These are phyloP conservation scores for Botrytis paeoniae DNA, from an alignment of 2,329 filamentous ascomycete species.

Conservation along the genomic window DNA sequence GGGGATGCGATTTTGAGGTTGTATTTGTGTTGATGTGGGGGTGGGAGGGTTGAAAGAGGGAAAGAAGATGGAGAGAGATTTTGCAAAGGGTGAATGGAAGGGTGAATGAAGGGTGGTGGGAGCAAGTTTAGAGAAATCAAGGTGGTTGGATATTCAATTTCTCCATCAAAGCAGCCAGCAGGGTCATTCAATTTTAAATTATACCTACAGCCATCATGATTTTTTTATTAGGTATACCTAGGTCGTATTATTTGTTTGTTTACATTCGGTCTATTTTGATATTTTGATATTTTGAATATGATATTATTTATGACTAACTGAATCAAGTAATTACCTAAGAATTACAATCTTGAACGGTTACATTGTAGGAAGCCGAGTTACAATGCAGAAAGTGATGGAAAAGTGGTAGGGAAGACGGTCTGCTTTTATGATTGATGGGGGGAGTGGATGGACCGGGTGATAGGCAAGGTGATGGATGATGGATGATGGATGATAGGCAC, in stretches of 20 bases:
- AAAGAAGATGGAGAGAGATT: not conserved
- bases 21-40: conserved; percentile 15
- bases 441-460: not conserved
- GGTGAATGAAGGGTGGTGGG: not conserved
- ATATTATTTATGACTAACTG: not conserved
- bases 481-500: not conserved
- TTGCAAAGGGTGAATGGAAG: not conserved
- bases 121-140: not conserved
- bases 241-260: not conserved
- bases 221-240: not conserved
- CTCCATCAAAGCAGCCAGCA: not conserved
- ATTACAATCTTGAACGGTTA: not conserved
- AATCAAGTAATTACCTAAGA: not conserved
- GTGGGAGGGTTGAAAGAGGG: not conserved
- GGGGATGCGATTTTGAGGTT: conserved; percentile 14
- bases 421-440: not conserved
- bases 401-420: not conserved
- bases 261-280: not conserved
- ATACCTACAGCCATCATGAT: not conserved
- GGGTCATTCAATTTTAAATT: conserved; percentile 7
- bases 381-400: not conserved
- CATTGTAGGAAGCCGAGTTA: not conserved
- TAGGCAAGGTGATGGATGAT: not conserved
- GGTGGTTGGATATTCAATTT: conserved; percentile 7
- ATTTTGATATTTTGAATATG: too few species aligned